Evolutionary conservation across 805 yeast species (phyloP).

Genomic region (Blastobotrys parvus): DNA sequence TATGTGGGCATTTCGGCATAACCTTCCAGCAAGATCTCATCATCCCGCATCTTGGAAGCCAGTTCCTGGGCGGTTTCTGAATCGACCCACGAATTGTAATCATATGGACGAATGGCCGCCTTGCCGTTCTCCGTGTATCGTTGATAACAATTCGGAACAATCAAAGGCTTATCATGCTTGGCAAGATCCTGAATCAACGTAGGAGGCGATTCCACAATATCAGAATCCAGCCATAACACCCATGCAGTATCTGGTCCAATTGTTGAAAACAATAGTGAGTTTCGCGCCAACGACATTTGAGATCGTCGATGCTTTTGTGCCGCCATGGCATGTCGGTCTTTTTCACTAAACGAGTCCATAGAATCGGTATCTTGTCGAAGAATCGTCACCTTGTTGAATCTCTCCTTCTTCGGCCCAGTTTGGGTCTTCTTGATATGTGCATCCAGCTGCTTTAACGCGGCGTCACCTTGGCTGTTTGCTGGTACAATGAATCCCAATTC

Average conservation of each 20-base stretch:
- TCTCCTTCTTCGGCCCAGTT: slow-evolving; percentile 48
- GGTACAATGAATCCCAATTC: slow-evolving; percentile 93
- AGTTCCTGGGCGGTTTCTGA: slow-evolving; percentile 68
- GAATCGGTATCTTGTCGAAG: slow-evolving; percentile 82
- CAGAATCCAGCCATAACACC: slow-evolving; percentile 96
- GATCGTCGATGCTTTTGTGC: slow-evolving; percentile 86
- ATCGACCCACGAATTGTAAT: slow-evolving; percentile 83
- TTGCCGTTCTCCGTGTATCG: slow-evolving; percentile 54
- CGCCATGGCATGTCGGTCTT: slow-evolving; percentile 78
- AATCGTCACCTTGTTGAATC: slow-evolving; percentile 78
- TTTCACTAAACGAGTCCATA: slow-evolving; percentile 65
- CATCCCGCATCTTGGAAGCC: slow-evolving; percentile 67
- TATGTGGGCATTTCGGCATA: slow-evolving; percentile 89
- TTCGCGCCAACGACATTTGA: slow-evolving; percentile 90
- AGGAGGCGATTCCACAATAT: slow-evolving; percentile 80
- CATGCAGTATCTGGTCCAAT: slow-evolving; percentile 85
- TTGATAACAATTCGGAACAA: slow-evolving; percentile 92
- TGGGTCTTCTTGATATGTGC: slow-evolving; percentile 67
- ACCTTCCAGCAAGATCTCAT: slow-evolving; percentile 92
- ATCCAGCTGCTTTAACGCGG: slow-evolving; percentile 64
- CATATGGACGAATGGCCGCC: slow-evolving; percentile 72
- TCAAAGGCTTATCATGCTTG: slow-evolving; percentile 72
- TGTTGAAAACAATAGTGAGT: slow-evolving; percentile 82
- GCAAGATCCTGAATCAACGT: slow-evolving; percentile 82
- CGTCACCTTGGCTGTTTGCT: slow-evolving; percentile 71